Conservation (phyloP, 306 rosid species). For the Vigna hirtella region DNA sequence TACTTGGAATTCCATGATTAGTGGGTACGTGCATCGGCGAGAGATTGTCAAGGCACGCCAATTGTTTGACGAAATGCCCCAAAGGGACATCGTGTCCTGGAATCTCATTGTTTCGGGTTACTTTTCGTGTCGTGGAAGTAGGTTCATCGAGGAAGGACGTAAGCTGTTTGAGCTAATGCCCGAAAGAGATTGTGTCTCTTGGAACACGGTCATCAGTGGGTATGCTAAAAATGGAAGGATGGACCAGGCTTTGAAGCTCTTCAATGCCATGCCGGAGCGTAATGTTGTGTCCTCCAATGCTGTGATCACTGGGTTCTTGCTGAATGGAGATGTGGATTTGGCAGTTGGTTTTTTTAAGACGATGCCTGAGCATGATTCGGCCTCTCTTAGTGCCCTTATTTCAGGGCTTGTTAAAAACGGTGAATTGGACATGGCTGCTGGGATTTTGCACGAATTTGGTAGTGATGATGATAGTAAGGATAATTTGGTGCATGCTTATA, state of each 20-base stretch:
- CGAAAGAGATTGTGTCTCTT: conserved; percentile 54
- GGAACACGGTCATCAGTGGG: conserved; percentile 60
- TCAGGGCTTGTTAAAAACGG: conserved; percentile 56
- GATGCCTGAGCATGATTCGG: conserved; percentile 50
- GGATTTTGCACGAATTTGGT: conserved; percentile 48
- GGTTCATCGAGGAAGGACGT: conserved; percentile 48
- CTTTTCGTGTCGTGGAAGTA: conserved; percentile 44
- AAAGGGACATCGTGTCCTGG: conserved; percentile 55
- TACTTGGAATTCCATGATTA: conserved; percentile 55
- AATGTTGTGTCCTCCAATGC: conserved; percentile 59
- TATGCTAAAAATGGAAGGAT: conserved; percentile 57
- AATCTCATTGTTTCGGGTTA: conserved; percentile 54
- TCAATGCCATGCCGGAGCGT: conserved; percentile 48
- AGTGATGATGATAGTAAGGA: conserved; percentile 31
- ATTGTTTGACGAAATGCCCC: conserved; percentile 56
- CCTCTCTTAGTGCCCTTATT: conserved; percentile 52
- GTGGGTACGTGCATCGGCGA: conserved; percentile 48
- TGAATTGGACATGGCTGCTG: conserved; percentile 47
- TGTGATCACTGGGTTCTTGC: conserved; percentile 55
- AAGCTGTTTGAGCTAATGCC: conserved; percentile 56
- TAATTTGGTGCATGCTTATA: conserved; percentile 56
- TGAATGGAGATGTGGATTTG: conserved; percentile 51
- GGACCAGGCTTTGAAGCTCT: conserved; percentile 55
- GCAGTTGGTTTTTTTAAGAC: conserved; percentile 47
- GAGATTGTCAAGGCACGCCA: conserved; percentile 54